phyloP scores from a whole-genome alignment of 345 rosid species.

The Iberis pinnata region DNA sequence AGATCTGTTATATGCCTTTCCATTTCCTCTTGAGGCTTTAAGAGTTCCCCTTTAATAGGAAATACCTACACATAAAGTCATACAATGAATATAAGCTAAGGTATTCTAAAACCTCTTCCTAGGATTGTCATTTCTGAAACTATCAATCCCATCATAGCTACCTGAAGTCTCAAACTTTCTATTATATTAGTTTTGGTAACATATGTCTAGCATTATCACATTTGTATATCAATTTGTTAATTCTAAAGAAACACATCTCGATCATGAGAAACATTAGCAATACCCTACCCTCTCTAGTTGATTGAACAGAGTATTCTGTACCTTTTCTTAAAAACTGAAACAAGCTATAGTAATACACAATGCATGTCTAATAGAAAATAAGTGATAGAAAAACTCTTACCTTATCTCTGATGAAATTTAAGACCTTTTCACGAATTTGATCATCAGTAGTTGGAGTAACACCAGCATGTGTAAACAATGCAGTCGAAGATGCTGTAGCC shows the following conservation, averaged over 20 bases:
- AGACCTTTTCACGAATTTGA: conserved; percentile 71
- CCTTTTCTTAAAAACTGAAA: background rate
- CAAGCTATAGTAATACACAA: background rate
- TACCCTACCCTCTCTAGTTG: background rate
- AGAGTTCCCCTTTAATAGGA: conserved; percentile 78
- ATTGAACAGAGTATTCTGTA: background rate
- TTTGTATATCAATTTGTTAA: no score
- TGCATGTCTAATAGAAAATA: background rate
- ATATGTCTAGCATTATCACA: background rate
- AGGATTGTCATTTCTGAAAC: background rate
- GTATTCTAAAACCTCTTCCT: no score
- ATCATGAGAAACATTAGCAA: background rate
- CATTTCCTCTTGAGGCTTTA: conserved; percentile 96
- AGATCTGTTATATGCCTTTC: conserved; percentile 88
- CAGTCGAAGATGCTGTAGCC: conserved; percentile 69
- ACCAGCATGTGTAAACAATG: conserved; percentile 75
- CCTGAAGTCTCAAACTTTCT: background rate
- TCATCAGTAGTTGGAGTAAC: conserved; percentile 64
- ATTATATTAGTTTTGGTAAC: background rate
- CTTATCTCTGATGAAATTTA: conserved; percentile 84
- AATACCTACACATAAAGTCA: conserved; percentile 74
- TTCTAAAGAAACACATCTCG: no score
- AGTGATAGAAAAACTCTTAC: conserved; percentile 30
- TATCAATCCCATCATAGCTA: background rate
- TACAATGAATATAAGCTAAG: conserved; percentile 8